Percentiles rank a stretch among this genome's conserved stretches.
Conservation (phyloP, 1,139 yeast species). For the Candida sp. region DNA sequence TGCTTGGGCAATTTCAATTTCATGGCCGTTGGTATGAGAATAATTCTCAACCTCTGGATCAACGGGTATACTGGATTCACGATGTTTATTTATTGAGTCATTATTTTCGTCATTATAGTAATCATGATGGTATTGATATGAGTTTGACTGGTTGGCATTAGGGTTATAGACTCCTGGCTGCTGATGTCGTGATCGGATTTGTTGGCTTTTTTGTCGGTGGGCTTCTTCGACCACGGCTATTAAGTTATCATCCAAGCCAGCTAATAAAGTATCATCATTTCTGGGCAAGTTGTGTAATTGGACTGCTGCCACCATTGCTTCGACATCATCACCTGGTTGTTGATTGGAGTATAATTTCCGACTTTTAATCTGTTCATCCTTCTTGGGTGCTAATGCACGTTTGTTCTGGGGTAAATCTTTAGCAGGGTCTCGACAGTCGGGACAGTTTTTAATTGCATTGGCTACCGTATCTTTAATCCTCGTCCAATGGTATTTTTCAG, state of each 20-base stretch:
- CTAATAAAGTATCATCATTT: slow-evolving; percentile 27
- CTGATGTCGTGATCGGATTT: slow-evolving; percentile 7
- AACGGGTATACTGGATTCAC: slow-evolving; percentile 36
- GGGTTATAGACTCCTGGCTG: slow-evolving; percentile 3
- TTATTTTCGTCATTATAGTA: not conserved
- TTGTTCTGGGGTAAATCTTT: slow-evolving; percentile 30
- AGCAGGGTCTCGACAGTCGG: slow-evolving; percentile 57
- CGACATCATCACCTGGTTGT: slow-evolving; percentile 23
- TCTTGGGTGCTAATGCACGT: slow-evolving; percentile 19
- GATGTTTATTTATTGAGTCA: slow-evolving; percentile 3
- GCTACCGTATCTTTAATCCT: slow-evolving; percentile 87
- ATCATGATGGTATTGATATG: slow-evolving; percentile 4
- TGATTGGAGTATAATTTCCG: not conserved
- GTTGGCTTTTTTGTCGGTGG: slow-evolving; percentile 27
- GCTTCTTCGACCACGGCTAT: slow-evolving; percentile 71
- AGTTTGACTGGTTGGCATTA: not conserved
- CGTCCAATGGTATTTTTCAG: slow-evolving; percentile 88
- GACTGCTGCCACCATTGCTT: slow-evolving; percentile 34
- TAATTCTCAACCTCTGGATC: slow-evolving; percentile 60
- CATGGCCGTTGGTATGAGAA: slow-evolving; percentile 50
- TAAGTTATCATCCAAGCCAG: slow-evolving; percentile 49
- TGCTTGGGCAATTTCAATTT: slow-evolving; percentile 65
- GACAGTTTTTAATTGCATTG: slow-evolving; percentile 73
- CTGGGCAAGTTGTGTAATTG: slow-evolving; percentile 32
- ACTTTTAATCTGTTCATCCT: slow-evolving; percentile 9